Evolutionary conservation across 345 rosid genomes (phyloP).

Genomic region (Gossypium thurberi): DNA sequence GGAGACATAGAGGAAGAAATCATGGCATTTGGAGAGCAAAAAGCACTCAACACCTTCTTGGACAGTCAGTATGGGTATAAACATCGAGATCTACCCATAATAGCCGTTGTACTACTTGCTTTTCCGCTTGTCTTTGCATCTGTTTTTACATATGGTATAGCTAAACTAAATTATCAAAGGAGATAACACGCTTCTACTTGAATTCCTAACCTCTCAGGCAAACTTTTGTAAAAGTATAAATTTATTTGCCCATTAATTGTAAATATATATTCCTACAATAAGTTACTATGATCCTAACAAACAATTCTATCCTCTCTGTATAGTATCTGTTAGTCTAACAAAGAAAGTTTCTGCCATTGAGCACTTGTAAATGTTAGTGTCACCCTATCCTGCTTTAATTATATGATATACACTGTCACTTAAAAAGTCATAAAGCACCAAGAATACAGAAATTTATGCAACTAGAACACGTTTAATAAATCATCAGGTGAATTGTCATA

Average conservation of each 20-base stretch:
- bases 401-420: neutral
- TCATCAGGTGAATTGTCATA: neutral
- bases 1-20: conserved; percentile 30
- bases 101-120: conserved; percentile 20
- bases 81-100: conserved; percentile 21
- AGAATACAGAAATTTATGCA: neutral
- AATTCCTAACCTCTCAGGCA: neutral
- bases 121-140: conserved; percentile 29
- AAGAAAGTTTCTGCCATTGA: neutral
- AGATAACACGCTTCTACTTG: conserved; percentile 12
- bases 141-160: conserved; percentile 22
- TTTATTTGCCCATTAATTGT: too few species aligned
- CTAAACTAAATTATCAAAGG: conserved; percentile 38
- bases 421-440: neutral
- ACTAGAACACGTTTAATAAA: neutral
- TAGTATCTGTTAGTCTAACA: neutral
- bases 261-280: neutral
- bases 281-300: neutral
- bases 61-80: conserved; percentile 26
- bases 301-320: neutral
- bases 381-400: neutral
- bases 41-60: conserved; percentile 21
- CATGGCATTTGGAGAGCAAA: conserved; percentile 23
- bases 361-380: neutral
- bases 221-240: neutral